Evolutionary conservation across 371 early-diverging fungal genomes (phyloP).

Genomic region (Zychaea mexicana): DNA sequence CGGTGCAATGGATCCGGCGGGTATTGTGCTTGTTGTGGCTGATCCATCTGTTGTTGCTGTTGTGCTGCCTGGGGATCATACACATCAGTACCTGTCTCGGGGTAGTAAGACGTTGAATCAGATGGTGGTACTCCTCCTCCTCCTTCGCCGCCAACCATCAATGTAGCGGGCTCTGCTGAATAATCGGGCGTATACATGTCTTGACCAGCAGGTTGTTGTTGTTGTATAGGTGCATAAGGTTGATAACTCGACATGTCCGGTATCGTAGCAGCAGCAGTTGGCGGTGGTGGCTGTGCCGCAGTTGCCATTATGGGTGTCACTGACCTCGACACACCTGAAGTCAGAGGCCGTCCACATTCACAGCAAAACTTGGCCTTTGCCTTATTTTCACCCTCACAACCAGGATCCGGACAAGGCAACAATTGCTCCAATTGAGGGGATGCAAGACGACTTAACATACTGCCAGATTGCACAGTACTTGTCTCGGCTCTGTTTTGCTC

Average conservation of each 20-base stretch:
- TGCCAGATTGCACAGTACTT: slow-evolving; percentile 23
- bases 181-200: slow-evolving; percentile 7
- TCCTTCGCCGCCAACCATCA: slow-evolving; percentile 4
- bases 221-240: neutral
- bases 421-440: slow-evolving; percentile 35
- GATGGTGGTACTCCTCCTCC: neutral
- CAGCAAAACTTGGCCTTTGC: slow-evolving; percentile 71
- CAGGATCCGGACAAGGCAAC: slow-evolving; percentile 56
- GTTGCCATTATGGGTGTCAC: slow-evolving; percentile 35
- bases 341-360: slow-evolving; percentile 68
- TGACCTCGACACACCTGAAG: slow-evolving; percentile 40
- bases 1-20: slow-evolving; percentile 72
- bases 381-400: slow-evolving; percentile 68
- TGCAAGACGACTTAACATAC: slow-evolving; percentile 18
- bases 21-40: slow-evolving; percentile 5
- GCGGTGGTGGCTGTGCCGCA: neutral
- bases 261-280: neutral
- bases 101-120: slow-evolving; percentile 12
- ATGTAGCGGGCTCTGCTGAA: slow-evolving; percentile 6
- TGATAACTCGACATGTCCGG: neutral
- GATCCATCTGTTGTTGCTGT: slow-evolving; percentile 17
- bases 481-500: slow-evolving; percentile 4
- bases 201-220: slow-evolving; percentile 1
- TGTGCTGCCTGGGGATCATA: no score
- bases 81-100: slow-evolving; percentile 9